These are phyloP conservation scores for Ceratocystis diversiconidia DNA, from an alignment of 2,329 filamentous ascomycete species.

Conservation along the genomic window DNA sequence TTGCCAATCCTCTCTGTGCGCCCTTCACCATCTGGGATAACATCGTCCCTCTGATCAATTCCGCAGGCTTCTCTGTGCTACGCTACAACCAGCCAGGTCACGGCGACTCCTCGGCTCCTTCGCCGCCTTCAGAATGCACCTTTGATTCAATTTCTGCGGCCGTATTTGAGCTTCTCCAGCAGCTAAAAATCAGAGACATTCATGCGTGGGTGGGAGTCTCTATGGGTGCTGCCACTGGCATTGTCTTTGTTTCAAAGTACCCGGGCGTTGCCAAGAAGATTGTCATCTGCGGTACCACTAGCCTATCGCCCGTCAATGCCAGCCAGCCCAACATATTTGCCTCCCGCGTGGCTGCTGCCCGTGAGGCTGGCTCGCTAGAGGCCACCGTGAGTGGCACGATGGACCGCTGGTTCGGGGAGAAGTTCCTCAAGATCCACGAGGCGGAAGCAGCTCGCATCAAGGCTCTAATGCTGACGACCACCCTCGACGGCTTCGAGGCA, in stretches of 20 bases:
- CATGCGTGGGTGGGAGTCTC: conserved; percentile 33
- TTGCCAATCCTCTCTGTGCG: conserved; percentile 30
- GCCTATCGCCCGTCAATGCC: conserved; percentile 27
- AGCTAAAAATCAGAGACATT: conserved; percentile 24
- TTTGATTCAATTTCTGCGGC: conserved; percentile 30
- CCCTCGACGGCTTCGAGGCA: conserved; percentile 29
- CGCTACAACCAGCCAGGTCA: conserved; percentile 33
- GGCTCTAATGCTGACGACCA: conserved; percentile 27
- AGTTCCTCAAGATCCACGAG: conserved; percentile 26
- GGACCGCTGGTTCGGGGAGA: conserved; percentile 30
- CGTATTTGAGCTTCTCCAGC: conserved; percentile 25
- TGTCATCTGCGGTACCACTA: conserved; percentile 30
- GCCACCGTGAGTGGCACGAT: conserved; percentile 25
- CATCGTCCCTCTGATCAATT: conserved; percentile 26
- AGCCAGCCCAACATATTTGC: conserved; percentile 28
- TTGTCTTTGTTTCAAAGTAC: conserved; percentile 29
- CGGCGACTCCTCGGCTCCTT: conserved; percentile 27
- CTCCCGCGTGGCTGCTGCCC: conserved; percentile 25
- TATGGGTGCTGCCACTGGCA: conserved; percentile 31
- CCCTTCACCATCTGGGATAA: conserved; percentile 29
- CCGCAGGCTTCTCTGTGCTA: conserved; percentile 28
- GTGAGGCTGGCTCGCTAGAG: conserved; percentile 25
- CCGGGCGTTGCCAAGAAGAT: conserved; percentile 28
- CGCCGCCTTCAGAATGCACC: conserved; percentile 25
- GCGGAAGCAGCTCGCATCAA: conserved; percentile 27